phyloP scores from a whole-genome alignment of 2,329 filamentous ascomycete species.

The Diaporthe citri region DNA sequence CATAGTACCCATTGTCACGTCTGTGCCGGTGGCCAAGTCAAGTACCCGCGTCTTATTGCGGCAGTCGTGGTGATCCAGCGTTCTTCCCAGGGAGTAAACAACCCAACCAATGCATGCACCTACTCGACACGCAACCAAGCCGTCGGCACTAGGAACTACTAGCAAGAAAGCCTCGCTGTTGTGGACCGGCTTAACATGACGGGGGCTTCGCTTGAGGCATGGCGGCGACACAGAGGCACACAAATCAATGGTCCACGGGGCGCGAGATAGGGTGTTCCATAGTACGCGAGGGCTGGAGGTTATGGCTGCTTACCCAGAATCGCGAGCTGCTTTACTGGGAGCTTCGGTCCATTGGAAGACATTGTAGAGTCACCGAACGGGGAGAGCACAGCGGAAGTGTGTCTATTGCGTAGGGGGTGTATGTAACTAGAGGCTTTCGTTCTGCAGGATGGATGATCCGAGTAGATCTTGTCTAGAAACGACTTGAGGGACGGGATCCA shows the following conservation, averaged over 20 bases:
- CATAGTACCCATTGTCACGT: background rate
- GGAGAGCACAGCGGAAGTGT: conserved; percentile 26
- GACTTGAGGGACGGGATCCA: background rate
- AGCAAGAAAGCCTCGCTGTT: background rate
- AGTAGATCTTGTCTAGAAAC: conserved; percentile 16
- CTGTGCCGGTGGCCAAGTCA: background rate
- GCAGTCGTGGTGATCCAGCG: background rate
- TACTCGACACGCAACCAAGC: conserved; percentile 27
- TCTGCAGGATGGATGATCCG: conserved; percentile 29
- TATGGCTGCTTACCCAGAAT: conserved; percentile 75
- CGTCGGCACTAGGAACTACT: conserved; percentile 30
- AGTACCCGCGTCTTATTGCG: background rate
- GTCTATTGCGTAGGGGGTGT: conserved; percentile 34
- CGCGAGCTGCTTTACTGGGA: conserved; percentile 81
- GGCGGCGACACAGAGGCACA: conserved; percentile 31
- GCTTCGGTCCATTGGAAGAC: conserved; percentile 62
- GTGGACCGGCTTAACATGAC: conserved; percentile 6
- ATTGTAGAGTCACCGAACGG: conserved; percentile 36
- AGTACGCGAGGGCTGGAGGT: conserved; percentile 20
- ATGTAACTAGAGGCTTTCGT: conserved; percentile 34
- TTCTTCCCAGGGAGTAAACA: background rate
- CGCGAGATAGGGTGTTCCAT: conserved; percentile 26
- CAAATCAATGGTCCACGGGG: background rate
- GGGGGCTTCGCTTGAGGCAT: conserved; percentile 36
- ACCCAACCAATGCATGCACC: background rate